Conservation (phyloP, 1,139 yeast genomes). For the Wickerhamiella infanticola region DNA sequence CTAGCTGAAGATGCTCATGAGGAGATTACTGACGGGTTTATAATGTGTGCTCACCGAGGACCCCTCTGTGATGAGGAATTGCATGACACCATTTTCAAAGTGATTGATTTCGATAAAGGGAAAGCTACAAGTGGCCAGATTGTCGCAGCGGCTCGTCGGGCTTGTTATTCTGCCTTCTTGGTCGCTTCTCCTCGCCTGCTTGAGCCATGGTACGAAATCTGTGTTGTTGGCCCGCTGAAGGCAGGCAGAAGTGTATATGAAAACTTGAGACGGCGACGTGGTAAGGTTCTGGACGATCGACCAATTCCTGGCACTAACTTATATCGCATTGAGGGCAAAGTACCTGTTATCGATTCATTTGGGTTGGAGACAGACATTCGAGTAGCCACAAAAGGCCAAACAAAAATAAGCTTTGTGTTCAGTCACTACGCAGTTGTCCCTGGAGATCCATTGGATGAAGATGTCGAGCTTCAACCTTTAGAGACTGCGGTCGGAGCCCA, state of each 20-base stretch:
- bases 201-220: constrained; percentile 69
- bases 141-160: constrained; percentile 69
- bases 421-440: constrained; percentile 68
- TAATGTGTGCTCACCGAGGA: constrained; percentile 75
- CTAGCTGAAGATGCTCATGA: constrained; percentile 39
- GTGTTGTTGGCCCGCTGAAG: constrained; percentile 38
- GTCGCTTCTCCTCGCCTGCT: constrained; percentile 64
- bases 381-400: constrained; percentile 63
- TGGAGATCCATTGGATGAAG: constrained; percentile 75
- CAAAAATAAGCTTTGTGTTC: constrained; percentile 52
- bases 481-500: constrained; percentile 58
- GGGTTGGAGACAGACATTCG: constrained; percentile 83
- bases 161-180: constrained; percentile 69
- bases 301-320: constrained; percentile 69
- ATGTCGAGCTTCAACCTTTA: constrained; percentile 47
- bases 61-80: constrained; percentile 82
- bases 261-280: constrained; percentile 48
- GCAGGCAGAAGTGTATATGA: constrained; percentile 35
- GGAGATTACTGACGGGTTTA: constrained; percentile 57
- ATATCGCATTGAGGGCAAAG: constrained; percentile 40
- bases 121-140: constrained; percentile 55
- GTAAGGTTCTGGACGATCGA: constrained; percentile 36
- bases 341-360: constrained; percentile 82
- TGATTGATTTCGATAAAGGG: constrained; percentile 46
- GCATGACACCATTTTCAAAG: constrained; percentile 52